Base-by-base conservation (phyloP, 1,284 basidiomycete species). In the Irpex sp. region DNA sequence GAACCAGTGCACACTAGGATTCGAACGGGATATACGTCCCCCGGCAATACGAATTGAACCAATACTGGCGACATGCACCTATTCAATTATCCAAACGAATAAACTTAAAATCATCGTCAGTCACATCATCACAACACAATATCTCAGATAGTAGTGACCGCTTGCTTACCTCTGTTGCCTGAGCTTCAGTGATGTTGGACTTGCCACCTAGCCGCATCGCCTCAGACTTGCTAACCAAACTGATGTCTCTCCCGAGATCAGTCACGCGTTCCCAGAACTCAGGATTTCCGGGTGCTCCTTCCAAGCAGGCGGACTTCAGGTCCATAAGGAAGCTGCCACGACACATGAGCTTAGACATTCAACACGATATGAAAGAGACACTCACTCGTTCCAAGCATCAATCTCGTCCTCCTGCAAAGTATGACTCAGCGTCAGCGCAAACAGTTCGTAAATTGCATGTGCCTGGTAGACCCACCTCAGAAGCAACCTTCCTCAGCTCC, bases 361-460 rank as follows among this genome's bases (percentile, higher is more conserved):
- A 9, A n/a, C 39, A n/a, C n/a, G 9, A 46, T n/a, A 11, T n/a
- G 39, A 46, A 9, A 46, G 39, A 59, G 21, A 31, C 5, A 79
- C 85, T 66, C 64, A 90, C 87, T 72, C 73, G 74, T 93, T 93
- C 91, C 91, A 93, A 21, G 82, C 82, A 58, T 89, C 87, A 50
- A 92, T 83, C 72, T 92, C 89, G 71, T 92, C 89, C 75, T 93
- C 89, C 84, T 90, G 67, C n/a, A 62, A 57, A 13, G 5, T 51
- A 19, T 36, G 19, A 8, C 55, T 57, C 21, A 33, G 33, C 56
- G 51, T 63, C 39, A 31, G 37, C 5, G 31, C 31, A 33, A 33
- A 6, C 31, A 33, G 31, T 6, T 6, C 31, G 31, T 33, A 33
- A 33, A 33, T 33, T 33, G 5, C 1, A 33, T 33, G 1, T 33